These are phyloP conservation scores for Amniculicola lignicola DNA, from an alignment of 495 filamentous ascomycete species.

Conservation along the genomic window DNA sequence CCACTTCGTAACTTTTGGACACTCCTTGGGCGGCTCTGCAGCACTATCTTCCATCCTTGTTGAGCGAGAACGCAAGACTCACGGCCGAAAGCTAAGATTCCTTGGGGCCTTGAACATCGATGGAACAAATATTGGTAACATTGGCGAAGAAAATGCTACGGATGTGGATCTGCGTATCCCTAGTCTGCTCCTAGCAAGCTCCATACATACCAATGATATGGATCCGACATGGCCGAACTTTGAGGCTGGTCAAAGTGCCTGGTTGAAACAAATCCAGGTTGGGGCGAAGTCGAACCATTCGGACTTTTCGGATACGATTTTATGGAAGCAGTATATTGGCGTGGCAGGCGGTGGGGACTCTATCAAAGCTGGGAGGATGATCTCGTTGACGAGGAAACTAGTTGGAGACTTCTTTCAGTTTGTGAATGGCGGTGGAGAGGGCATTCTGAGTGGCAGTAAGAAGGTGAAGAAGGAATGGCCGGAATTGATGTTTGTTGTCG, in stretches of 20 bases:
- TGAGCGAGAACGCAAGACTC: constrained; percentile 11
- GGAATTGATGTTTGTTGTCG: too few relatives aligned
- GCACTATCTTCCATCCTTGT: constrained; percentile 42
- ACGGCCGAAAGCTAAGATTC: constrained; percentile 26
- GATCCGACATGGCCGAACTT: not conserved
- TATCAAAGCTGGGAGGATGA: constrained; percentile 6
- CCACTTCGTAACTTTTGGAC: constrained; percentile 37
- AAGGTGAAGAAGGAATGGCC: not conserved
- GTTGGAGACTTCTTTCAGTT: constrained; percentile 3
- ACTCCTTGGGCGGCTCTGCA: constrained; percentile 54
- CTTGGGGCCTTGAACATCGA: constrained; percentile 50
- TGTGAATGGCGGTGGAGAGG: not conserved
- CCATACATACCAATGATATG: not conserved
- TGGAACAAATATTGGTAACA: constrained; percentile 29
- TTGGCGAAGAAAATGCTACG: not conserved
- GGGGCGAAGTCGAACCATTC: not conserved
- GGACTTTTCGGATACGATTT: constrained; percentile 11
- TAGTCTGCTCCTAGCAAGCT: not conserved
- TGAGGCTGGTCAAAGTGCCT: not conserved
- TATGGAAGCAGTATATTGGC: not conserved
- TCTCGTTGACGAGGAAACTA: constrained; percentile 6
- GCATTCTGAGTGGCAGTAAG: constrained; percentile 2
- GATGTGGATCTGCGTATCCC: not conserved
- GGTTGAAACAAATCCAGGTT: not conserved
- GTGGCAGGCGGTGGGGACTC: not conserved